phyloP scores from a whole-genome alignment of 108 stramenopile species.

The Seminavis robusta region DNA sequence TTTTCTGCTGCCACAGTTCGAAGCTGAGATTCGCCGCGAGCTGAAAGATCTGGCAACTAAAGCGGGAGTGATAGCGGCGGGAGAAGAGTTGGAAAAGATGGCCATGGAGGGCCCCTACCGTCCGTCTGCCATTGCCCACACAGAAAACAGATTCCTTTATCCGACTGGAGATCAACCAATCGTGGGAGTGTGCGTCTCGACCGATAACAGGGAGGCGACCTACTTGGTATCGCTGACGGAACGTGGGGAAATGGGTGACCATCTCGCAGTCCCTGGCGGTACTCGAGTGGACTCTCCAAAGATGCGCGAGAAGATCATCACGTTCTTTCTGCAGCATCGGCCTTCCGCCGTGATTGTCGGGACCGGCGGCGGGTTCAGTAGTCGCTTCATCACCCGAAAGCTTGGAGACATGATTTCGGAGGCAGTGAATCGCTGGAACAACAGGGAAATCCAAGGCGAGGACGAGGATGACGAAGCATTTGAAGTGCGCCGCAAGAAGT shows the following conservation, averaged over 20 bases:
- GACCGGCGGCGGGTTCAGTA: constrained; percentile 75
- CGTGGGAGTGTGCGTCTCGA: constrained; percentile 71
- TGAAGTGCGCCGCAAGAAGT: constrained; percentile 52
- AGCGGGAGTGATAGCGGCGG: constrained; percentile 66
- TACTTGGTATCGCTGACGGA: constrained; percentile 78
- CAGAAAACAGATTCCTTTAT: constrained; percentile 73
- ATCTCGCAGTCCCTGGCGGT: constrained; percentile 79
- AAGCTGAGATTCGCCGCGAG: constrained; percentile 73
- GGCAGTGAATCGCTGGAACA: constrained; percentile 76
- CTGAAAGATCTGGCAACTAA: constrained; percentile 62
- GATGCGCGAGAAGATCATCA: constrained; percentile 73
- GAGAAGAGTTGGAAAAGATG: constrained; percentile 64
- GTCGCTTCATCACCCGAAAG: constrained; percentile 49
- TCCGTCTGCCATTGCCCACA: constrained; percentile 56
- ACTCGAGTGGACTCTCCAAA: constrained; percentile 62
- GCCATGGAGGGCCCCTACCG: constrained; percentile 90
- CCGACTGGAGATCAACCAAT: constrained; percentile 82
- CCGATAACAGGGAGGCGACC: constrained; percentile 70
- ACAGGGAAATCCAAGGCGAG: constrained; percentile 73
- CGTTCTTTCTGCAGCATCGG: constrained; percentile 71
- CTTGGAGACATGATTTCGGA: constrained; percentile 64
- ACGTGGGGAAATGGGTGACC: constrained; percentile 72
- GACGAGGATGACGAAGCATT: constrained; percentile 90
- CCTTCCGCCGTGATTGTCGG: constrained; percentile 81
- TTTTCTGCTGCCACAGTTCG: constrained; percentile 85